Percentiles rank a stretch among this genome's conserved stretches.
Evolutionary conservation across 129 eudicot species (phyloP).

Genomic region (Kitagawia praeruptora): DNA sequence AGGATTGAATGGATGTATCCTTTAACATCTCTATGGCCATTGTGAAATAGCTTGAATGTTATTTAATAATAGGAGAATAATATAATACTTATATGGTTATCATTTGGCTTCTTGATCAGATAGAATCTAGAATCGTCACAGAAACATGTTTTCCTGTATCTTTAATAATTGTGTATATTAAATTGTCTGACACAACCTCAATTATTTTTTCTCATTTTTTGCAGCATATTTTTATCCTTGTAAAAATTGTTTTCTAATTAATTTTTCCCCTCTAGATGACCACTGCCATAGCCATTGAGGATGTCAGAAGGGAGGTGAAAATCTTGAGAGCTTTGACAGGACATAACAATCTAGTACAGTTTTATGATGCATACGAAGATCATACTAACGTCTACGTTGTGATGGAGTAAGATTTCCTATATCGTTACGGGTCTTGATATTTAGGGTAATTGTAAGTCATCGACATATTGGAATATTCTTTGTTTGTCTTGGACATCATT

Average conservation of each 20-base stretch:
- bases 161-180: background rate
- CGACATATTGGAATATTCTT: background rate
- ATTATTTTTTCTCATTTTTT: background rate
- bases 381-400: slow-evolving; percentile 73
- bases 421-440: background rate
- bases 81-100: background rate
- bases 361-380: slow-evolving; percentile 88
- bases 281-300: slow-evolving; percentile 92
- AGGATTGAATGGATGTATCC: background rate
- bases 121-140: background rate
- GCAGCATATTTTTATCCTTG: background rate
- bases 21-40: background rate
- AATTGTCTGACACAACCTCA: background rate
- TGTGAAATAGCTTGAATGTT: background rate
- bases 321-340: slow-evolving; percentile 77
- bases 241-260: background rate
- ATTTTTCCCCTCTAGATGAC: slow-evolving; percentile 55
- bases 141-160: background rate
- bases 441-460: background rate
- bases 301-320: slow-evolving; percentile 91
- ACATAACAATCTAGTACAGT: slow-evolving; percentile 66
- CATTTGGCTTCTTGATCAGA: background rate
- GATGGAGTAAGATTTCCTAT: slow-evolving; percentile 68
- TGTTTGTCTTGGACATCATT: background rate
- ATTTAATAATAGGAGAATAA: background rate